phyloP scores from a whole-genome alignment of 2,329 filamentous ascomycete genomes.

The Diplodia mutila region DNA sequence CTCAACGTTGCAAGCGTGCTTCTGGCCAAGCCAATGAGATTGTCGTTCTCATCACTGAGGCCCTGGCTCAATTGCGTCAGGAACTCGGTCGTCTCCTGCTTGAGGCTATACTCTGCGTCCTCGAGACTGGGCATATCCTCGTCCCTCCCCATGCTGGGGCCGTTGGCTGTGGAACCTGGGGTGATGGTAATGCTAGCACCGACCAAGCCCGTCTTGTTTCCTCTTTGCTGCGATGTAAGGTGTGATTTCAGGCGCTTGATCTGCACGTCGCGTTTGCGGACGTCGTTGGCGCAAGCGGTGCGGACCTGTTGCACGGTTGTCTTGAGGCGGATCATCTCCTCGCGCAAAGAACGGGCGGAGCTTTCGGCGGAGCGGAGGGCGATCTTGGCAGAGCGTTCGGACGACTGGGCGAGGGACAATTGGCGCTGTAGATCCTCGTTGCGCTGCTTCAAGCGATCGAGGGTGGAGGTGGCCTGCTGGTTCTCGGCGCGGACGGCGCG shows the following conservation, averaged over 20 bases:
- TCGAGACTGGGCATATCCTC: slow-evolving; percentile 54
- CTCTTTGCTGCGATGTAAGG: slow-evolving; percentile 66
- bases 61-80: slow-evolving; percentile 81
- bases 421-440: slow-evolving; percentile 61
- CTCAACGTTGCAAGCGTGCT: slow-evolving; percentile 73
- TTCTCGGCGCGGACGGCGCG: slow-evolving; percentile 76
- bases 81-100: slow-evolving; percentile 88
- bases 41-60: slow-evolving; percentile 90
- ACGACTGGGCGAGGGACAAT: slow-evolving; percentile 65
- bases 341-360: slow-evolving; percentile 75
- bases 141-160: slow-evolving; percentile 54
- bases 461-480: slow-evolving; percentile 71
- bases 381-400: slow-evolving; percentile 69
- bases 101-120: slow-evolving; percentile 69
- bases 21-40: slow-evolving; percentile 71
- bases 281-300: slow-evolving; percentile 84
- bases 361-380: slow-evolving; percentile 76
- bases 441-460: slow-evolving; percentile 61
- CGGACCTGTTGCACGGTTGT: slow-evolving; percentile 80
- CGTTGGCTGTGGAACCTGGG: slow-evolving; percentile 38
- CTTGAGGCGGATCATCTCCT: slow-evolving; percentile 81
- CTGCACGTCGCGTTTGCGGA: slow-evolving; percentile 86
- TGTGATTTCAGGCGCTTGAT: slow-evolving; percentile 88
- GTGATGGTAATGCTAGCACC: slow-evolving; percentile 55
- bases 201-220: slow-evolving; percentile 51